Percentiles rank a stretch among this genome's conserved stretches.
These are phyloP conservation scores for Plasmodium gallinaceum DNA, from an alignment of 169 alveolate species.

Conservation along the genomic window DNA sequence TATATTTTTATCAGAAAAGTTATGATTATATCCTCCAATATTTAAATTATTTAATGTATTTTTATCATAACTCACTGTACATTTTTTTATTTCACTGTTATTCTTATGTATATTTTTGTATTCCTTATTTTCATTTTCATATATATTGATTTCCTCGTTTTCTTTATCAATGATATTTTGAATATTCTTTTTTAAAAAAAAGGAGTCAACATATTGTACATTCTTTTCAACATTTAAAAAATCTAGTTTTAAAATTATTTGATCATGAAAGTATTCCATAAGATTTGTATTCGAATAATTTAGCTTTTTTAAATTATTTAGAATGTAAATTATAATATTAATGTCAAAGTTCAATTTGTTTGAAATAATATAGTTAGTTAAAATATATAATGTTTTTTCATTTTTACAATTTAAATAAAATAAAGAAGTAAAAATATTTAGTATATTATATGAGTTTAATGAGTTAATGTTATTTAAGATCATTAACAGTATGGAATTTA, in stretches of 20 bases:
- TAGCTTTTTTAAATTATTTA: slow-evolving; percentile 52
- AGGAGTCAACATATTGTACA: slow-evolving; percentile 16
- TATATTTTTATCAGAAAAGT: neutral
- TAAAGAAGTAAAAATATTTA: slow-evolving; percentile 59
- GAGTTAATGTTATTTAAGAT: slow-evolving; percentile 33
- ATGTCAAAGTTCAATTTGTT: slow-evolving; percentile 35
- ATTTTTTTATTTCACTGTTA: neutral
- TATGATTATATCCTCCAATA: neutral
- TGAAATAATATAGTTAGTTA: slow-evolving; percentile 36
- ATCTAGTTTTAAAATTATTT: slow-evolving; percentile 27
- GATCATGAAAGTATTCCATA: slow-evolving; percentile 37
- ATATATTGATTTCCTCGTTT: neutral
- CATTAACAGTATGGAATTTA: slow-evolving; percentile 25
- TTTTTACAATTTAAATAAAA: slow-evolving; percentile 58
- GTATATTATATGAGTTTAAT: slow-evolving; percentile 44
- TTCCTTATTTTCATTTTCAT: slow-evolving; percentile 3
- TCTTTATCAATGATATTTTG: slow-evolving; percentile 11
- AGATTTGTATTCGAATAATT: slow-evolving; percentile 24
- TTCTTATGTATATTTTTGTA: neutral
- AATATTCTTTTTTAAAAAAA: slow-evolving; percentile 47
- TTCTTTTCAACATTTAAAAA: slow-evolving; percentile 18
- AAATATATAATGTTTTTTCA: slow-evolving; percentile 39
- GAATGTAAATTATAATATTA: slow-evolving; percentile 36
- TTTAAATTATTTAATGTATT: neutral
- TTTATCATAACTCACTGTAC: neutral